A percentile compares a stretch with the other conserved stretches of the same genome.
Conservation (phyloP, 352 stramenopile species). For the Thalassiosira ordinaria region DNA sequence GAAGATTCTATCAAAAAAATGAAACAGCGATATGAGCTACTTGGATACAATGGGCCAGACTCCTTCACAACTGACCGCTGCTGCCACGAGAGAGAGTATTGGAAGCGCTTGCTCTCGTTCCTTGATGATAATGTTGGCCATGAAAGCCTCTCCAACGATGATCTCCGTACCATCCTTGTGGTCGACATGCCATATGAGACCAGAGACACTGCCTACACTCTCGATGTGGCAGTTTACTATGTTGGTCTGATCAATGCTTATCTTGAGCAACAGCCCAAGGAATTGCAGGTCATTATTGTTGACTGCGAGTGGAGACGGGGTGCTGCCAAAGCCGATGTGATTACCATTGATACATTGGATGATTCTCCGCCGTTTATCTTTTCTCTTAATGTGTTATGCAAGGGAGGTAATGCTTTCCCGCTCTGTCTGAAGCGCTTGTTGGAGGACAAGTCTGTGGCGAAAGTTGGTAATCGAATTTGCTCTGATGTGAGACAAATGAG, state of each 20-base stretch:
- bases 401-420: not conserved
- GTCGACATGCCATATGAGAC: too few species aligned
- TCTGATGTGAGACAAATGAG: not conserved
- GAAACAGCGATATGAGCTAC: conserved; percentile 1
- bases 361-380: not conserved
- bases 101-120: conserved; percentile 2
- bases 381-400: not conserved
- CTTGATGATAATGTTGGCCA: not conserved
- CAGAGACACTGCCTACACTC: too few species aligned
- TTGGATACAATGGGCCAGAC: not conserved
- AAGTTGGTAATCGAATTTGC: conserved; percentile 23
- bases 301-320: conserved; percentile 2
- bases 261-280: not conserved
- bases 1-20: conserved; percentile 10
- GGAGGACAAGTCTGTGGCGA: conserved; percentile 7
- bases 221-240: too few species aligned
- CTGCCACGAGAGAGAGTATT: conserved; percentile 15
- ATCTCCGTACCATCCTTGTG: too few species aligned
- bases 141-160: too few species aligned
- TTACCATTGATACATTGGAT: not conserved
- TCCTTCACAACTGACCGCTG: conserved; percentile 10
- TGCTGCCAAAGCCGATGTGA: not conserved
- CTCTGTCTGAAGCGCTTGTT: conserved; percentile 9
- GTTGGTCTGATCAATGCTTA: not conserved
- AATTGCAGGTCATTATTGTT: not conserved